Conservation (phyloP, 2,329 filamentous ascomycete species). For the Ceratocystis papillata region DNA sequence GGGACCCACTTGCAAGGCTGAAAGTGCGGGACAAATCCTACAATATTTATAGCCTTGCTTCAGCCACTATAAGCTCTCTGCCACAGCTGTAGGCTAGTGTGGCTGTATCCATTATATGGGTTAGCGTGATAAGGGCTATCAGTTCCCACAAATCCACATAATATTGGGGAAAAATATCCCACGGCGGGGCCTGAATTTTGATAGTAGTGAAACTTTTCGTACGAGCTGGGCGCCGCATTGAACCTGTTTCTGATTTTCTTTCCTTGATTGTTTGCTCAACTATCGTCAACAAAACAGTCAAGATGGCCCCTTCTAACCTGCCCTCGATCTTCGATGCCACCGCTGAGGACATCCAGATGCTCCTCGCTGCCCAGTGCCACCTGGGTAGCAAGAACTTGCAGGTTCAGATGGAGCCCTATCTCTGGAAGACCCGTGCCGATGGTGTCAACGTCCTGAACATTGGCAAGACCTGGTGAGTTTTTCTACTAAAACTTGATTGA, state of each 20-base stretch:
- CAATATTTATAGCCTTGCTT: slow-evolving; percentile 17
- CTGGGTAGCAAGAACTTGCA: slow-evolving; percentile 98
- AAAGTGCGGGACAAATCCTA: slow-evolving; percentile 17
- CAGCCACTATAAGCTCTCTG: background rate
- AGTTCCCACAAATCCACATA: slow-evolving; percentile 31
- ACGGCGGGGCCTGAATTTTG: slow-evolving; percentile 23
- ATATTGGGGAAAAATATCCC: slow-evolving; percentile 10
- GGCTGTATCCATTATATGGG: background rate
- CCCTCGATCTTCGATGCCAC: slow-evolving; percentile 95
- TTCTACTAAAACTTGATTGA: background rate
- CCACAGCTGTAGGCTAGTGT: slow-evolving; percentile 4
- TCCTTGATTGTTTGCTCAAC: slow-evolving; percentile 28
- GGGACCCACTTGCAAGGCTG: slow-evolving; percentile 23
- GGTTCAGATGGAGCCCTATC: slow-evolving; percentile 98
- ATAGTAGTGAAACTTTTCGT: slow-evolving; percentile 32
- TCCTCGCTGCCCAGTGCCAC: slow-evolving; percentile 92
- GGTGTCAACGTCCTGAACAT: slow-evolving; percentile 99
- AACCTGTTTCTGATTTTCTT: slow-evolving; percentile 32
- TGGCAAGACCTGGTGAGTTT: slow-evolving; percentile 93
- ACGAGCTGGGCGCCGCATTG: slow-evolving; percentile 28
- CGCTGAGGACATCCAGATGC: slow-evolving; percentile 97
- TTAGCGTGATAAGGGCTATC: slow-evolving; percentile 24
- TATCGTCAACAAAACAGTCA: slow-evolving; percentile 43
- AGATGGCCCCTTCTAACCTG: slow-evolving; percentile 91
- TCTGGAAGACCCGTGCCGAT: slow-evolving; percentile 98